Conservation (phyloP, 331 rosid genomes). For the Cydonia oblonga region DNA sequence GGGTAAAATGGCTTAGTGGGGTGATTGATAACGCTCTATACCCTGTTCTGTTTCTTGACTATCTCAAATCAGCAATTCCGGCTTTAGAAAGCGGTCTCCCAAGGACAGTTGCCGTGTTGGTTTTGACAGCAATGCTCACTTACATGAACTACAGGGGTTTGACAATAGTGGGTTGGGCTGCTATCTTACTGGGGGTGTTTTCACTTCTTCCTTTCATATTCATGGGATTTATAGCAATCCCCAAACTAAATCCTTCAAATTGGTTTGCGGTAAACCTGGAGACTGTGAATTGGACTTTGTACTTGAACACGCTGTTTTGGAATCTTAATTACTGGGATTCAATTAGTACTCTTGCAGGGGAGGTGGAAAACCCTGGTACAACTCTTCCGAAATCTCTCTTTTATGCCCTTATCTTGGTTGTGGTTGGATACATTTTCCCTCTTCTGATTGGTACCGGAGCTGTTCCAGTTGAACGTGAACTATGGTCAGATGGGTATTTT, state of each 20-base stretch:
- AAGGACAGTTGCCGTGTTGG: slow-evolving; percentile 26
- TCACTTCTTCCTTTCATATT: slow-evolving; percentile 45
- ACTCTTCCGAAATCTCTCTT: slow-evolving; percentile 51
- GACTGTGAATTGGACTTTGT: slow-evolving; percentile 39
- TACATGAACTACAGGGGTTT: slow-evolving; percentile 52
- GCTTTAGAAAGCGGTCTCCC: slow-evolving; percentile 31
- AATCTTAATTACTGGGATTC: slow-evolving; percentile 64
- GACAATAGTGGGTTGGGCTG: slow-evolving; percentile 48
- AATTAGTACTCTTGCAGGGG: slow-evolving; percentile 51
- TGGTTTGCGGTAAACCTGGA: slow-evolving; percentile 35
- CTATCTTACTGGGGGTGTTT: slow-evolving; percentile 39
- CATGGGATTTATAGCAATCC: slow-evolving; percentile 47
- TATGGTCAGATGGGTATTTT: slow-evolving; percentile 54
- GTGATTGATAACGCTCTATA: slow-evolving; percentile 56
- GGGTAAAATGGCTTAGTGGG: slow-evolving; percentile 61
- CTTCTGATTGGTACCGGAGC: slow-evolving; percentile 46
- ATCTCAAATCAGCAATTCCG: slow-evolving; percentile 41
- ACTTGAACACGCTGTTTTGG: slow-evolving; percentile 54
- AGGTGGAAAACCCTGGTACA: slow-evolving; percentile 39
- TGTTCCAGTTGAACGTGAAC: slow-evolving; percentile 23
- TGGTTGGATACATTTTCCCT: slow-evolving; percentile 38
- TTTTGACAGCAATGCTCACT: slow-evolving; percentile 35
- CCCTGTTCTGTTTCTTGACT: slow-evolving; percentile 50
- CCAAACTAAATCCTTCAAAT: slow-evolving; percentile 29
- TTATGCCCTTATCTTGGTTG: slow-evolving; percentile 38